Evolutionary conservation across 192 early-diverging fungal species (phyloP).

Genomic region (Podila minutissima): DNA sequence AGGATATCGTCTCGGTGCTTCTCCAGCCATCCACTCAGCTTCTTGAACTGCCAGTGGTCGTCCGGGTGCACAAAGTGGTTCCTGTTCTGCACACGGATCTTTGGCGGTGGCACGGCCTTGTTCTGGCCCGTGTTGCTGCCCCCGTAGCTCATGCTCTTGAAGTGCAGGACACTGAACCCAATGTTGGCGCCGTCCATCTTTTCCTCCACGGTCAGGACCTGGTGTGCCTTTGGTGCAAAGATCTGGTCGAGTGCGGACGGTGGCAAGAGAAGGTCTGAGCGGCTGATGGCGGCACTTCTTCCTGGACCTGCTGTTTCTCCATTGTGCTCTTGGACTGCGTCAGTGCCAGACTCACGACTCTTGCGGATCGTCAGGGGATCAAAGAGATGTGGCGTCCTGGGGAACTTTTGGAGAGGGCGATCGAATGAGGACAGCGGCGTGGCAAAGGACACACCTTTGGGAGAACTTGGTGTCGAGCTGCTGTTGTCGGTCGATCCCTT

Average conservation of each 20-base stretch:
- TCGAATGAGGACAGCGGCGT: slow-evolving; percentile 24
- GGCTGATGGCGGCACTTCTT: slow-evolving; percentile 36
- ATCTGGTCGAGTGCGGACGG: slow-evolving; percentile 30
- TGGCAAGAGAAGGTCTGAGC: slow-evolving; percentile 36
- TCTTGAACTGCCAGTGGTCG: slow-evolving; percentile 53
- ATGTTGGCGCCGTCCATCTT: slow-evolving; percentile 52
- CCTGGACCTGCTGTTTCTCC: neutral
- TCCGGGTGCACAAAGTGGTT: slow-evolving; percentile 53
- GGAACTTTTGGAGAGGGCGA: slow-evolving; percentile 47
- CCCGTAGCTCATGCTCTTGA: slow-evolving; percentile 34
- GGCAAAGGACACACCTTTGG: slow-evolving; percentile 43
- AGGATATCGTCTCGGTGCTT: slow-evolving; percentile 39
- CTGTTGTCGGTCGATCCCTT: neutral
- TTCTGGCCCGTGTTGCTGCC: neutral
- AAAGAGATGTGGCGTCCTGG: slow-evolving; percentile 44
- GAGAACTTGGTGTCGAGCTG: neutral
- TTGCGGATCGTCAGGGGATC: slow-evolving; percentile 37
- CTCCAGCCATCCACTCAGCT: slow-evolving; percentile 38
- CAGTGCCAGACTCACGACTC: slow-evolving; percentile 18
- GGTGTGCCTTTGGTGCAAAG: slow-evolving; percentile 37
- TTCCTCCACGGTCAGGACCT: slow-evolving; percentile 43
- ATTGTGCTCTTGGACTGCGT: neutral
- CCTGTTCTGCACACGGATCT: slow-evolving; percentile 45
- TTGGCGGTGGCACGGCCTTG: slow-evolving; percentile 22
- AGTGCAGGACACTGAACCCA: slow-evolving; percentile 49